Evolutionary conservation across 2,329 filamentous ascomycete genomes (phyloP).

Genomic region (Arthrinium puccinioides): DNA sequence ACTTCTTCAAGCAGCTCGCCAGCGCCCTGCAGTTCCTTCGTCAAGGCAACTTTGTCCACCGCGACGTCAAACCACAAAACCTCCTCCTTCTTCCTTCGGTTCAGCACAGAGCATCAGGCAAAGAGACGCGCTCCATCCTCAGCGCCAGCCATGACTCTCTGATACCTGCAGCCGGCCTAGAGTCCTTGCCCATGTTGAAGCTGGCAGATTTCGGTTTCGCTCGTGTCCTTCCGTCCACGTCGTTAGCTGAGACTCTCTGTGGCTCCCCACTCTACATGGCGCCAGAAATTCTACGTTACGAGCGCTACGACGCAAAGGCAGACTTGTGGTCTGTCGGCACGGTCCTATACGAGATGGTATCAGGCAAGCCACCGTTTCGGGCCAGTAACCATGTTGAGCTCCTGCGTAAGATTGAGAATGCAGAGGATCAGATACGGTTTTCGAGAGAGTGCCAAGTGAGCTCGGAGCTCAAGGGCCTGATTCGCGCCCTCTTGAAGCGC

Average conservation of each 20-base stretch:
- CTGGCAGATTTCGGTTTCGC: constrained; percentile 99
- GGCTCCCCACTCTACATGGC: constrained; percentile 98
- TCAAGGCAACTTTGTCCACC: constrained; percentile 81
- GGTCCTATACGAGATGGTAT: constrained; percentile 92
- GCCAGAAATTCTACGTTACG: constrained; percentile 92
- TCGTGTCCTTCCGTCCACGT: constrained; percentile 80
- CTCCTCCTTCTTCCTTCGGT: constrained; percentile 79
- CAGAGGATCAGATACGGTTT: constrained; percentile 80
- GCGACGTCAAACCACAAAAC: constrained; percentile 97
- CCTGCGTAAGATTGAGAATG: constrained; percentile 82
- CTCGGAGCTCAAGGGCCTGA: constrained; percentile 70
- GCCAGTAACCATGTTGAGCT: constrained; percentile 93
- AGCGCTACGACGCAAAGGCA: constrained; percentile 94
- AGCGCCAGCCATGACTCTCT: constrained; percentile 72
- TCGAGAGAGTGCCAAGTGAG: constrained; percentile 65
- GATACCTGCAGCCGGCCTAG: constrained; percentile 71
- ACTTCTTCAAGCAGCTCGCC: constrained; percentile 91
- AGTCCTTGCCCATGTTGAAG: constrained; percentile 90
- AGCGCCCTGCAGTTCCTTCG: constrained; percentile 88
- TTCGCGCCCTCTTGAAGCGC: constrained; percentile 74
- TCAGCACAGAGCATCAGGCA: constrained; percentile 56
- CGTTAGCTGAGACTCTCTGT: constrained; percentile 90
- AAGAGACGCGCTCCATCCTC: constrained; percentile 63
- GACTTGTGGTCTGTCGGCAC: constrained; percentile 98
- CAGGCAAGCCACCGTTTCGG: constrained; percentile 81